A percentile compares a stretch with the other conserved stretches of the same genome.
Evolutionary conservation across 805 yeast genomes (phyloP).

Genomic region (Kregervanrija delftensis): DNA sequence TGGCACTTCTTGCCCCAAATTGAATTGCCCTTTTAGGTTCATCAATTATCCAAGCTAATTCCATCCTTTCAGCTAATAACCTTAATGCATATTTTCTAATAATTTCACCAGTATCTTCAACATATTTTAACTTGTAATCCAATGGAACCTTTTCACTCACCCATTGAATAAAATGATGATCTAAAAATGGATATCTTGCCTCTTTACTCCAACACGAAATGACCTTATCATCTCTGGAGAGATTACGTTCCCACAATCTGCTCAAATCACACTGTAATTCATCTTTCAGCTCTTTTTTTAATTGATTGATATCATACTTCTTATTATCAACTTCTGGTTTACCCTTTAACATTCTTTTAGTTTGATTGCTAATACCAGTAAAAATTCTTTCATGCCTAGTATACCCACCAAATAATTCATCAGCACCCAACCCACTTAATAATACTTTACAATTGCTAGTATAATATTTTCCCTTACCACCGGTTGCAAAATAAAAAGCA

Average conservation of each 20-base stretch:
- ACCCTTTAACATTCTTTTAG: conserved; percentile 14
- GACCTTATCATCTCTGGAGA: conserved; percentile 90
- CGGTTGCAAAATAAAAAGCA: conserved; percentile 89
- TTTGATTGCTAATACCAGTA: conserved; percentile 24
- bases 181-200: conserved; percentile 80
- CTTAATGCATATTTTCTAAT: conserved; percentile 53
- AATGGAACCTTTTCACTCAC: conserved; percentile 45
- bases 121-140: conserved; percentile 32
- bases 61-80: conserved; percentile 42
- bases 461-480: conserved; percentile 37
- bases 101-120: conserved; percentile 29
- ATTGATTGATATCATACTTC: conserved; percentile 9
- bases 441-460: conserved; percentile 58
- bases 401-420: conserved; percentile 94
- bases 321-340: conserved; percentile 15
- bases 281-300: conserved; percentile 36
- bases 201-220: conserved; percentile 85
- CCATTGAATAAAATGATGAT: conserved; percentile 47
- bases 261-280: conserved; percentile 69
- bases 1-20: conserved; percentile 94
- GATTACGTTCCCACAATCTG: conserved; percentile 69
- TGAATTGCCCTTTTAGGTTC: conserved; percentile 94
- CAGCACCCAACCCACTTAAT: conserved; percentile 94
- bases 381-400: conserved; percentile 66
- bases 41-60: conserved; percentile 44